Conservation (phyloP, 2,329 filamentous ascomycete genomes). For the Camptophora hylomeconis region DNA sequence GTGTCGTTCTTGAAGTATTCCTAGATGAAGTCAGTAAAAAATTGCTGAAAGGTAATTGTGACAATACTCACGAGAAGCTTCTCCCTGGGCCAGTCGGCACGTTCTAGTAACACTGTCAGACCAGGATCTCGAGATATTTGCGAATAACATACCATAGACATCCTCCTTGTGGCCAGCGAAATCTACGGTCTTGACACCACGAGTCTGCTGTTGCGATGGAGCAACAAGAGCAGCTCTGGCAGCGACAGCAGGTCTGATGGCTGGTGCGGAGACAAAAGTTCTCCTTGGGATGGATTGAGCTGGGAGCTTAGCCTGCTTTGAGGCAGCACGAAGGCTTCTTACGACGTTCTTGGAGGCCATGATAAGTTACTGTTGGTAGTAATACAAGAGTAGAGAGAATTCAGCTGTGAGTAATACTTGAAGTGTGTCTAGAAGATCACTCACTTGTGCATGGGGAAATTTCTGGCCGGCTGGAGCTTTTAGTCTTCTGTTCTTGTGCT, state of each 20-base stretch:
- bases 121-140: conserved; percentile 1
- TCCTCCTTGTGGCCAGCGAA: conserved; percentile 92
- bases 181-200: conserved; percentile 97
- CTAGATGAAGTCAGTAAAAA: conserved; percentile 31
- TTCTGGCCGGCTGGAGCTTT: too few relatives aligned
- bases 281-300: conserved; percentile 39
- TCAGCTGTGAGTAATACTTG: too few relatives aligned
- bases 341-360: conserved; percentile 38
- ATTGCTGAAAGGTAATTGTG: conserved; percentile 1
- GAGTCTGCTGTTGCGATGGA: conserved; percentile 51
- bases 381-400: too few relatives aligned
- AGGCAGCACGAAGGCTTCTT: conserved; percentile 44
- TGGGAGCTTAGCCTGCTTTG: conserved; percentile 41
- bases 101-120: conserved; percentile 50
- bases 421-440: too few relatives aligned
- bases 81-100: conserved; percentile 95
- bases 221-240: conserved; percentile 31
- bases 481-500: too few relatives aligned
- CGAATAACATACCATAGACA: conserved; percentile 60
- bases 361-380: too few relatives aligned
- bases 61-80: conserved; percentile 71
- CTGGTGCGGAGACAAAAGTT: conserved; percentile 46
- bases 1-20: conserved; percentile 99
- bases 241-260: conserved; percentile 37
- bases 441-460: too few relatives aligned